Conservation (phyloP, 768 basidiomycete genomes). For the Tulasnella sp. region DNA sequence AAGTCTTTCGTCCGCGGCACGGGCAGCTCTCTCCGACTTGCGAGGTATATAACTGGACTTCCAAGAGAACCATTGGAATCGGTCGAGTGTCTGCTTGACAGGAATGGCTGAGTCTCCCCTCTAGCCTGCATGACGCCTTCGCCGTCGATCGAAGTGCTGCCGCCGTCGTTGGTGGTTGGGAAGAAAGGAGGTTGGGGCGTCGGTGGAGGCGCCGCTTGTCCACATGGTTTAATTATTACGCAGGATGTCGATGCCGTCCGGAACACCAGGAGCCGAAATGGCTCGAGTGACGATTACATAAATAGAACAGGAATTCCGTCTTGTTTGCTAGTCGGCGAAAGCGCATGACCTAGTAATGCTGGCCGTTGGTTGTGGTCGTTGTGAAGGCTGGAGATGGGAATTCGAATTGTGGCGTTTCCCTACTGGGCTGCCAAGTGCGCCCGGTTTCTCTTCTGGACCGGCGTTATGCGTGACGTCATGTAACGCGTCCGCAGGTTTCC, state of each 20-base stretch:
- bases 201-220: background rate
- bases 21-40: background rate
- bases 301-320: background rate
- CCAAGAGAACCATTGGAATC: background rate
- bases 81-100: conserved; percentile 14
- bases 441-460: background rate
- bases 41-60: background rate
- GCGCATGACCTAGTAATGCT: background rate
- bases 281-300: background rate
- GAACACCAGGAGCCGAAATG: background rate
- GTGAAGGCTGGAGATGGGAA: background rate
- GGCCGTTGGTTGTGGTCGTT: background rate
- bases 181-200: background rate
- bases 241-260: background rate
- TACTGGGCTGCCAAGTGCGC: background rate
- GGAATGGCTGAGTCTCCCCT: conserved; percentile 25
- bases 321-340: background rate
- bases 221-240: background rate
- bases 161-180: background rate
- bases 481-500: background rate
- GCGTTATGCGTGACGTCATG: background rate
- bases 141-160: background rate
- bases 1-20: conserved; percentile 7
- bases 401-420: background rate
- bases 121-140: background rate